Percentiles rank a stretch among this genome's conserved stretches.
phyloP scores from a whole-genome alignment of 345 rosid genomes.

The Ailanthus altissimus region DNA sequence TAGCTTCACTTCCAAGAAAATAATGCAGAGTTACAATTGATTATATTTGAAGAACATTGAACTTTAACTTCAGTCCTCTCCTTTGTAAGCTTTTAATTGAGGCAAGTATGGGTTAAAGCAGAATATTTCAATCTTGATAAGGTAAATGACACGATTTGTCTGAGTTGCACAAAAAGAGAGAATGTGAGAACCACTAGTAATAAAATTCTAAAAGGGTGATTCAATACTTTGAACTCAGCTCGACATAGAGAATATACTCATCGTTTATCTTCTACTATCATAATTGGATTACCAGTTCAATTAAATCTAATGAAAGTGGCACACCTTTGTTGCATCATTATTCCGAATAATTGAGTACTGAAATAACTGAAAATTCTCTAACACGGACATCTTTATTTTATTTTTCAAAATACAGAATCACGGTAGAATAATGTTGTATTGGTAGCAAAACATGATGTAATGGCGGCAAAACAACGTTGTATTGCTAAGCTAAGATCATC shows the following conservation, averaged over 20 bases:
- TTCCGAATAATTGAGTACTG: neutral
- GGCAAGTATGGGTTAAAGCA: conserved; percentile 28
- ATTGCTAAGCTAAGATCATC: no score
- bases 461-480: no score
- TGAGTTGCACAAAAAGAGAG: neutral
- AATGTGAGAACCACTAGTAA: neutral
- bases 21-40: conserved; percentile 22
- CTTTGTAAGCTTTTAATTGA: neutral
- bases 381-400: no score
- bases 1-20: conserved; percentile 38
- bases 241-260: neutral
- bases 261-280: neutral
- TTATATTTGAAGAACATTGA: neutral
- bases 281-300: neutral
- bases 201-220: neutral
- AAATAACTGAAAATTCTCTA: no score
- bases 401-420: no score
- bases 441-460: no score
- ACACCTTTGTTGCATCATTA: neutral
- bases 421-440: no score
- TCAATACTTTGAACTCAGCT: neutral
- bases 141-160: conserved; percentile 1
- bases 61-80: conserved; percentile 5
- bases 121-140: conserved; percentile 19
- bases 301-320: neutral